Evolutionary conservation across 129 eudicot species (phyloP), one percentile per base, ranked within the genome.

Genomic region (Apium graveolens): DNA sequence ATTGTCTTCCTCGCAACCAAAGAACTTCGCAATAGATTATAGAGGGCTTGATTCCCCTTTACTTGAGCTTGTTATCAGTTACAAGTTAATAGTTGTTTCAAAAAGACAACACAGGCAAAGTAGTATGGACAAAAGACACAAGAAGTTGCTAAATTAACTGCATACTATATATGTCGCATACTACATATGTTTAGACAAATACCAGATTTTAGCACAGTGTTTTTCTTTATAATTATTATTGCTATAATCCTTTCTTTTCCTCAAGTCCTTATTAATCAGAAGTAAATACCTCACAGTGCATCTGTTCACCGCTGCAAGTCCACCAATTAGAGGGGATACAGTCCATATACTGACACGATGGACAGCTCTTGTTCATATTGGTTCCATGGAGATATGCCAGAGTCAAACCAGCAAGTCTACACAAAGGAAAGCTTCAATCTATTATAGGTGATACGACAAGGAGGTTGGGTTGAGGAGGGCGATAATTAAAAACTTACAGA

Each of bases 311-410:
- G 70, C 79, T 85, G 86, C 93, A 89, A 80, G 84, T 84, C 93
- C 93, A 86, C 86, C 80, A 84, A 44, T 77, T 84, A 29, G 81
- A 77, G 62, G 90, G 93, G 70, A 86, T 73, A 77, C 90, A 89
- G 46, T 89, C 90, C 11, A 89, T 29, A 65, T 84, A 86, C 11
- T 72, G 83, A 71, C 89, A 89, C 84, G 83, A 86, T 65, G 79
- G 72, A 82, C 87, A 89, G 26, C 70, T 68, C 79, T 84, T 82
- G 87, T 81, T 79, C 74, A 79, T 77, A 80, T 89, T 78, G 18
- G 78, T 73, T 38, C 87, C 79, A 29, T 73, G 70, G 46, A 89
- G 49, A 44, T 80, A 70, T 27, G 87, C 86, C 13, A 86, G 35
- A 34, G 43, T 57, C n/a, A 80, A 70, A 70, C 88, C 89, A 66